Percentiles rank a stretch among this genome's conserved stretches.
These are phyloP conservation scores for Mitragyna speciosa DNA, from an alignment of 257 asterid species.

Conservation along the genomic window DNA sequence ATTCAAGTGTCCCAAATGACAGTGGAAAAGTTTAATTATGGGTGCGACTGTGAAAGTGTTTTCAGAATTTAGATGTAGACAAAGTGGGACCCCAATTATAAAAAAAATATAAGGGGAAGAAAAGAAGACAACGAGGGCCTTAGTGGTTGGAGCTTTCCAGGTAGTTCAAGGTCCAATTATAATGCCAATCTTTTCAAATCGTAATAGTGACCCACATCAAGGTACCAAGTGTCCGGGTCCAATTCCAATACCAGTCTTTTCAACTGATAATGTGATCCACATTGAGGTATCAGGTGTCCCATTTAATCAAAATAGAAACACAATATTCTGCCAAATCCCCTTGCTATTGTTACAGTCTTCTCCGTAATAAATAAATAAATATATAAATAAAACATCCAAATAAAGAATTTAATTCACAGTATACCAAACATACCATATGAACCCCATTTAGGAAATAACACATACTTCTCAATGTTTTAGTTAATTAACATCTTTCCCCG, in stretches of 20 bases:
- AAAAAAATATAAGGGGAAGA: not conserved
- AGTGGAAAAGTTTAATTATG: not conserved
- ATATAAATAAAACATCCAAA: no score
- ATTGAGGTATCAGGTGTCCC: not conserved
- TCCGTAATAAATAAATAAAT: not conserved
- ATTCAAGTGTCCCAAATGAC: not conserved
- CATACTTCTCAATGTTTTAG: not conserved
- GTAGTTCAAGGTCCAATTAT: not conserved
- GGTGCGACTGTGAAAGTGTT: not conserved
- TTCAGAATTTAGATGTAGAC: not conserved
- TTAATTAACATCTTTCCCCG: not conserved
- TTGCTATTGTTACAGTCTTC: not conserved
- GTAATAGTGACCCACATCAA: conserved; percentile 10
- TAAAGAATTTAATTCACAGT: not conserved
- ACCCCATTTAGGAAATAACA: not conserved
- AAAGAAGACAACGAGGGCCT: conserved; percentile 7
- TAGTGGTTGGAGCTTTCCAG: conserved; percentile 12
- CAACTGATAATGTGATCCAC: conserved; percentile 12
- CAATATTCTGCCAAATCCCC: not conserved
- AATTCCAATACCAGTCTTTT: not conserved
- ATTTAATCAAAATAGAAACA: not conserved
- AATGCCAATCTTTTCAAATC: not conserved
- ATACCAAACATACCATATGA: not conserved
- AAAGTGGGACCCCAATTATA: not conserved
- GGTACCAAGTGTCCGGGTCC: conserved; percentile 1